A percentile compares a stretch with the other conserved stretches of the same genome.
phyloP scores from a whole-genome alignment of 345 rosid genomes.

The Psidium guajava region DNA sequence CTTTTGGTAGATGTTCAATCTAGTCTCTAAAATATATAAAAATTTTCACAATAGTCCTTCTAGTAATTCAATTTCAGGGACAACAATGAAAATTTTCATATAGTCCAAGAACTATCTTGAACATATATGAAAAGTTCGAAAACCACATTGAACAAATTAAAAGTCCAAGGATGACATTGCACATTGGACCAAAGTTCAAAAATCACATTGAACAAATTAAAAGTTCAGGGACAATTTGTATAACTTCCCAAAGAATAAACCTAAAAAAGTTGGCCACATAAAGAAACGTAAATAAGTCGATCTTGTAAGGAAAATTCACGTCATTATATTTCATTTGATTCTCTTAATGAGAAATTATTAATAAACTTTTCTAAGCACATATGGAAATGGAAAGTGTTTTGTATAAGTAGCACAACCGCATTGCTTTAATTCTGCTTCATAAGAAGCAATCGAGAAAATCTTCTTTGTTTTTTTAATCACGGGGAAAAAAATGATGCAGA shows the following conservation, averaged over 20 bases:
- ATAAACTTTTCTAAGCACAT: neutral
- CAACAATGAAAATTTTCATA: too few species aligned
- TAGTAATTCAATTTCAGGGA: too few species aligned
- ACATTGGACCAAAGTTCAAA: too few species aligned
- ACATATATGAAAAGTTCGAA: too few species aligned
- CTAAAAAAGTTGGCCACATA: neutral
- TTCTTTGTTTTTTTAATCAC: neutral
- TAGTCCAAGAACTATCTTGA: too few species aligned
- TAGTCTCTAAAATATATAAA: too few species aligned
- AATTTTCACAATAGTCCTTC: too few species aligned
- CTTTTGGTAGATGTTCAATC: too few species aligned
- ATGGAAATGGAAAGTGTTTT: neutral
- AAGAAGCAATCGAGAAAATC: neutral
- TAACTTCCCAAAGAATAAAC: neutral
- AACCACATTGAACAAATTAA: too few species aligned
- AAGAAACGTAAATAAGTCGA: neutral
- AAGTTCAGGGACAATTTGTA: too few species aligned
- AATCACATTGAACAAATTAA: too few species aligned
- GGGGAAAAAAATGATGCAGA: neutral
- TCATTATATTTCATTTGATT: neutral
- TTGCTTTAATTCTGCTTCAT: neutral
- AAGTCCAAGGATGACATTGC: too few species aligned
- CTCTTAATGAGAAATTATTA: neutral
- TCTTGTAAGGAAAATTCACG: neutral
- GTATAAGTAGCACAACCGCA: neutral